These are phyloP conservation scores for Suillus lakei DNA, from an alignment of 768 basidiomycete genomes.

Conservation along the genomic window DNA sequence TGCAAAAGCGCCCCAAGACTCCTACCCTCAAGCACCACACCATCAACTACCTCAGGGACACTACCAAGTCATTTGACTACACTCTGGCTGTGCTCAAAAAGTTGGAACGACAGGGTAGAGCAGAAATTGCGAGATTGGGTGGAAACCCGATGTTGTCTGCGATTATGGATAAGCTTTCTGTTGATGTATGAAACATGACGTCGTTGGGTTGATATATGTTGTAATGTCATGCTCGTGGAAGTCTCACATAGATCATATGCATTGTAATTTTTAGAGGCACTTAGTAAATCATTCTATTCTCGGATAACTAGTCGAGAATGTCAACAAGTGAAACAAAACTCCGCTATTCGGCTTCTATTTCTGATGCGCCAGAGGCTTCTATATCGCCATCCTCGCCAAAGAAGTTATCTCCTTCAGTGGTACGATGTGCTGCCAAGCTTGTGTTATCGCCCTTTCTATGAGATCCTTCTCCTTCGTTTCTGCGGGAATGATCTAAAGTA, in stretches of 20 bases:
- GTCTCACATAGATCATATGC: neutral
- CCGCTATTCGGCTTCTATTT: neutral
- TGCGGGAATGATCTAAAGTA: neutral
- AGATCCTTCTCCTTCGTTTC: neutral
- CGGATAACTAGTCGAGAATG: neutral
- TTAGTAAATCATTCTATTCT: neutral
- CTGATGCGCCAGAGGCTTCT: conserved; percentile 11
- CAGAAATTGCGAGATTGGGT: conserved; percentile 74
- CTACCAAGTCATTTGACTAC: conserved; percentile 88
- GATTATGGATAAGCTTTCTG: conserved; percentile 58
- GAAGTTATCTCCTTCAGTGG: conserved; percentile 28
- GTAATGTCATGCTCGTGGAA: neutral
- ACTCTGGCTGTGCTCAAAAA: conserved; percentile 70
- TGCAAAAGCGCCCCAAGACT: conserved; percentile 86
- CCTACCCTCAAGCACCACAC: conserved; percentile 81
- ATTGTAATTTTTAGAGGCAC: neutral
- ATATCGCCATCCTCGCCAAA: conserved; percentile 31
- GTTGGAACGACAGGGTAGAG: conserved; percentile 68
- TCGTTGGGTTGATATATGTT: neutral
- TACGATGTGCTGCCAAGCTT: conserved; percentile 18
- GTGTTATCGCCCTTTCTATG: conserved; percentile 8
- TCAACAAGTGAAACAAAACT: neutral
- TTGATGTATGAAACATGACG: conserved; percentile 20
- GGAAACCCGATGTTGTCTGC: conserved; percentile 70
- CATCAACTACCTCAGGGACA: conserved; percentile 75